phyloP scores from a whole-genome alignment of 2,329 filamentous ascomycete species.

The Fusarium chuoi region DNA sequence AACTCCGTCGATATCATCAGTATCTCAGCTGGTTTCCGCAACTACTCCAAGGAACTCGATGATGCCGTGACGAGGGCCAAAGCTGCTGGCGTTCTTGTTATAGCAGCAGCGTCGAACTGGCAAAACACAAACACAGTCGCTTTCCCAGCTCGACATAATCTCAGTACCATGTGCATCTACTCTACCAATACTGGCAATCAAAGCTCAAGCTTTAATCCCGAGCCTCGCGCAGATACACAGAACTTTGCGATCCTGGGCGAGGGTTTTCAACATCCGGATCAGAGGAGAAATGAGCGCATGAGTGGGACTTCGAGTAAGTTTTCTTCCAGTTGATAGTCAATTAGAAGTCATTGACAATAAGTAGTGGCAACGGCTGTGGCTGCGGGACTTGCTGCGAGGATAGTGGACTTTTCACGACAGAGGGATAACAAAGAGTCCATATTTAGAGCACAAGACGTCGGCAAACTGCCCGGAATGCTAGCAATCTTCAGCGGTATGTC shows the following conservation, averaged over 20 bases:
- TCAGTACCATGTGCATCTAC: neutral
- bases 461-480: rapidly evolving
- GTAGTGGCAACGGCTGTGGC: neutral
- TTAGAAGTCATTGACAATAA: too few relatives aligned
- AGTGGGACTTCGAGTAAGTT: neutral
- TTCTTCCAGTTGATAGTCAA: too few relatives aligned
- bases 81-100: rapidly evolving
- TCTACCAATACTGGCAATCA: neutral
- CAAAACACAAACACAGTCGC: neutral
- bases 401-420: neutral
- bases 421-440: rapidly evolving
- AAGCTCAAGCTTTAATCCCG: neutral
- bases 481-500: neutral
- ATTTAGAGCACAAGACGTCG: neutral
- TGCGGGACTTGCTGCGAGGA: rapidly evolving
- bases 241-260: neutral
- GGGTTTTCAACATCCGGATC: neutral
- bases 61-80: rapidly evolving
- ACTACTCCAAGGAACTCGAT: neutral
- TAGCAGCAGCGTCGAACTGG: rapidly evolving
- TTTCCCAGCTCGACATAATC: neutral
- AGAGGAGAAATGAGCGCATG: neutral
- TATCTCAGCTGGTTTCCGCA: neutral
- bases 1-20: neutral
- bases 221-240: rapidly evolving